phyloP scores from a whole-genome alignment of 2,329 filamentous ascomycete genomes.

The Microdochium trichocladiopsis region DNA sequence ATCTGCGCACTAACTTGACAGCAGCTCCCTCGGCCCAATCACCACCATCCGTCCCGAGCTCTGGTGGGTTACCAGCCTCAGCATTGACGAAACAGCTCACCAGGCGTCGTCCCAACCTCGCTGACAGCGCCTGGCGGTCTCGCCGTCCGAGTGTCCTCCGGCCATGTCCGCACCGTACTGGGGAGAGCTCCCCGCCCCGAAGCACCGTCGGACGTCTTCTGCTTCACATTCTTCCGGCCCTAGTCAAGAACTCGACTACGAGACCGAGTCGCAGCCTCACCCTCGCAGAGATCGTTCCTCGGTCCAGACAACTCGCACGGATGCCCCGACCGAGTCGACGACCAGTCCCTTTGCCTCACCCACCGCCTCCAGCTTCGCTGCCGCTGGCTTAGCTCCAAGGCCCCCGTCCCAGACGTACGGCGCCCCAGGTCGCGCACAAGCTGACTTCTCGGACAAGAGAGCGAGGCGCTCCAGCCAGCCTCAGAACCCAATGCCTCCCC shows the following conservation, averaged over 20 bases:
- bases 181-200: constrained; percentile 48
- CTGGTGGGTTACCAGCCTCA: neutral
- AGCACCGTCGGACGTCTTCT: constrained; percentile 32
- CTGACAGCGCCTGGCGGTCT: constrained; percentile 10
- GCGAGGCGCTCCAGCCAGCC: neutral
- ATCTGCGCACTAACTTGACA: neutral
- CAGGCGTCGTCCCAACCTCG: constrained; percentile 8
- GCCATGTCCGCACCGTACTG: constrained; percentile 48
- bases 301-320: constrained; percentile 46
- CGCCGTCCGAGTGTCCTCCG: neutral
- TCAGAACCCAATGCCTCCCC: constrained; percentile 1
- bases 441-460: neutral
- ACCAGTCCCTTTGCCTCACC: constrained; percentile 52
- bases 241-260: constrained; percentile 20
- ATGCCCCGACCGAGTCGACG: constrained; percentile 50
- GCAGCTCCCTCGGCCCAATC: neutral
- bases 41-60: neutral
- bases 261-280: constrained; percentile 25
- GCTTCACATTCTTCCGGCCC: constrained; percentile 14
- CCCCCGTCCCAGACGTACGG: constrained; percentile 50
- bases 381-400: constrained; percentile 48
- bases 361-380: constrained; percentile 39
- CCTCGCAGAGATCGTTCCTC: constrained; percentile 44
- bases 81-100: constrained; percentile 2
- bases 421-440: neutral